Conservation (phyloP, 2,329 filamentous ascomycete genomes). For the Verticillium longisporum region DNA sequence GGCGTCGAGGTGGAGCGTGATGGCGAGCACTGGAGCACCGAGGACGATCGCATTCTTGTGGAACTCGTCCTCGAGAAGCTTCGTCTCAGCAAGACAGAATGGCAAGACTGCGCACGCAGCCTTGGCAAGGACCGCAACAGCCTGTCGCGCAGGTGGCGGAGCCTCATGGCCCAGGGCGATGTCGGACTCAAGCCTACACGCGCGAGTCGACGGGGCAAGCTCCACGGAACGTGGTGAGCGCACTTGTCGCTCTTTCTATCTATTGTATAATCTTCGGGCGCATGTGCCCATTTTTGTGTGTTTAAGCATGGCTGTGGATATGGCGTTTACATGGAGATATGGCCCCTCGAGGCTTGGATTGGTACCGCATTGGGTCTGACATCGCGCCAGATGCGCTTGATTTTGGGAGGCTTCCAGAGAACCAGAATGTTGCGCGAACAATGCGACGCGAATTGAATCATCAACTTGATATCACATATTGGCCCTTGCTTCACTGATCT, state of each 20-base stretch:
- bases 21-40: conserved; percentile 49
- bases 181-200: conserved; percentile 48
- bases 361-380: not conserved
- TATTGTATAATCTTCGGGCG: not conserved
- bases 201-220: conserved; percentile 33
- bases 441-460: not conserved
- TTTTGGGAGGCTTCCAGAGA: not conserved
- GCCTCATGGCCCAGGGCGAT: conserved; percentile 50
- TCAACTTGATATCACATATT: not conserved
- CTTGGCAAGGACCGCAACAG: conserved; percentile 53
- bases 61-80: conserved; percentile 62
- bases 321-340: not conserved
- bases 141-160: conserved; percentile 56
- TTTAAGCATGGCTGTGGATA: not conserved
- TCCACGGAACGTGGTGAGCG: conserved; percentile 49
- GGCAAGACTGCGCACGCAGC: conserved; percentile 60
- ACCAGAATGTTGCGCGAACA: not conserved
- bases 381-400: conserved; percentile 4
- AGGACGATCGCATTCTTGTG: conserved; percentile 60
- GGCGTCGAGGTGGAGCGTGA: conserved; percentile 37
- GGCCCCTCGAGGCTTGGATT: not conserved
- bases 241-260: conserved; percentile 14
- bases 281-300: not conserved
- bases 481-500: not conserved
- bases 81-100: conserved; percentile 56